These are phyloP conservation scores for Trichophaea hybrida DNA, from an alignment of 2,329 filamentous ascomycete genomes.

Conservation along the genomic window DNA sequence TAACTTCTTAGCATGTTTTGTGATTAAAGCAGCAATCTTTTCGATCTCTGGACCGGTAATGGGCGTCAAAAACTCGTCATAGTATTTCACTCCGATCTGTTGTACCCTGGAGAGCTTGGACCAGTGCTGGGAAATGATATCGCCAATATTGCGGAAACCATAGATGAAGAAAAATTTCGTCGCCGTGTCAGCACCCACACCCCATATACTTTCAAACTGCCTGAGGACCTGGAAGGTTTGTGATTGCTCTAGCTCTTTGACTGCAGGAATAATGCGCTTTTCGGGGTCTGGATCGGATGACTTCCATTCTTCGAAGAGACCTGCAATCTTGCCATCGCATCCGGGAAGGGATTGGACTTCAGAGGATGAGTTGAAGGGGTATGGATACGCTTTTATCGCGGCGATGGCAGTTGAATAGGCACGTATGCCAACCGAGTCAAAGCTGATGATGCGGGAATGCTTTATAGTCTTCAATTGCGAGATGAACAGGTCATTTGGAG, in stretches of 20 bases:
- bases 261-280: constrained; percentile 47
- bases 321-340: constrained; percentile 65
- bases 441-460: constrained; percentile 51
- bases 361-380: constrained; percentile 35
- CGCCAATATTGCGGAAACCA: constrained; percentile 71
- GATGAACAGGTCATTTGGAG: constrained; percentile 65
- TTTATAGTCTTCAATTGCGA: constrained; percentile 50
- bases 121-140: constrained; percentile 77
- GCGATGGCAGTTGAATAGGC: constrained; percentile 85
- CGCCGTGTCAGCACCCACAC: constrained; percentile 72
- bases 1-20: constrained; percentile 51
- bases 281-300: constrained; percentile 31
- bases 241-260: constrained; percentile 44
- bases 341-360: constrained; percentile 50
- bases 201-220: constrained; percentile 75
- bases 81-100: constrained; percentile 88
- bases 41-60: constrained; percentile 64
- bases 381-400: constrained; percentile 65
- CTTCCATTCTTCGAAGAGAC: constrained; percentile 63
- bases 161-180: constrained; percentile 68
- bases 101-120: constrained; percentile 57
- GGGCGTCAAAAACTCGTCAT: constrained; percentile 58
- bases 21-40: constrained; percentile 40
- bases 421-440: constrained; percentile 64
- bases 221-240: constrained; percentile 46